phyloP scores from a whole-genome alignment of 2,329 filamentous ascomycete species.

The Monosporascus cannonballus region DNA sequence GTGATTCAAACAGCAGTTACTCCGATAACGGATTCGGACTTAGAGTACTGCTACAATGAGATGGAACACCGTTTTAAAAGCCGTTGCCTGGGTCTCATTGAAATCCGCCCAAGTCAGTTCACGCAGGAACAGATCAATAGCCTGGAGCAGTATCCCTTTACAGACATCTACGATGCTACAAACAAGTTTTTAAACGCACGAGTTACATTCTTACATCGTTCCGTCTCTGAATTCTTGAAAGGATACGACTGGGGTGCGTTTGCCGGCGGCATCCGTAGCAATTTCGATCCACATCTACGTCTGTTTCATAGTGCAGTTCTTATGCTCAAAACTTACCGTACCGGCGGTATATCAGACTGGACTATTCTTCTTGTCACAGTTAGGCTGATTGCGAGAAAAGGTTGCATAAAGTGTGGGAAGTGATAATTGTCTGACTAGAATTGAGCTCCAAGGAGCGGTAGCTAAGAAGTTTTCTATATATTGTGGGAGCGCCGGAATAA shows the following conservation, averaged over 20 bases:
- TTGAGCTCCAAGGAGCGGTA: too few species aligned
- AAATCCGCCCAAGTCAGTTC: constrained; percentile 1
- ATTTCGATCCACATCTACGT: not conserved
- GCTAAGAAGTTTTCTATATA: too few species aligned
- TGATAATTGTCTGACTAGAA: too few species aligned
- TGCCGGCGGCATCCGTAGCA: not conserved
- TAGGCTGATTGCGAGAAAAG: too few species aligned
- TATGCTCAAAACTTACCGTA: constrained; percentile 3
- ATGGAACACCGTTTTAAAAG: constrained; percentile 11
- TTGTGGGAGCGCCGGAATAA: too few species aligned
- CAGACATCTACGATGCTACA: not conserved
- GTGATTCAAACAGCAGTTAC: constrained; percentile 1
- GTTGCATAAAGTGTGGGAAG: too few species aligned
- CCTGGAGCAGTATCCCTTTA: fast-evolving
- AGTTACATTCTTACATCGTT: constrained; percentile 11
- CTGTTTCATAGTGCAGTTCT: constrained; percentile 9
- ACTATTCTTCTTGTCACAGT: not conserved
- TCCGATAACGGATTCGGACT: constrained; percentile 6
- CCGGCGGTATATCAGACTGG: not conserved
- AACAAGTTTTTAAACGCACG: not conserved
- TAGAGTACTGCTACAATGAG: constrained; percentile 6
- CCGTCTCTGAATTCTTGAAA: constrained; percentile 13
- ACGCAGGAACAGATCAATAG: not conserved
- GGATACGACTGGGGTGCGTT: constrained; percentile 2
- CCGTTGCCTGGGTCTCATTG: constrained; percentile 12